Evolutionary conservation across 2,329 filamentous ascomycete species (phyloP), one percentile per base, ranked within the genome.

Genomic region (Lasiodiplodia sp.): DNA sequence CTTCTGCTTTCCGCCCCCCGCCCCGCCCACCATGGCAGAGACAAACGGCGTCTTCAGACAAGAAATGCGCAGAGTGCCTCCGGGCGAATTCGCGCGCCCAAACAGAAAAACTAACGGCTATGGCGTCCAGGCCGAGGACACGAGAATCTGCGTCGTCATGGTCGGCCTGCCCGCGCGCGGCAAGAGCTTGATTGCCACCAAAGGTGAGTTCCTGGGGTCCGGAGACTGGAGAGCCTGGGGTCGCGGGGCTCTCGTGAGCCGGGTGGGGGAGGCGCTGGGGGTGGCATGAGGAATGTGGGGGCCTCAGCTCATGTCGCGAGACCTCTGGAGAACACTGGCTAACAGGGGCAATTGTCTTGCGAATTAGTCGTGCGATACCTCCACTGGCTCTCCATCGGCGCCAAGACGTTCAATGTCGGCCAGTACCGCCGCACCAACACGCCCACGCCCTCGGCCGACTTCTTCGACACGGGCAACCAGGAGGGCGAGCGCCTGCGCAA

Each of bases 111-210:
- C 83, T 83, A 86, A 85, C 79, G 89, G 91, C 73, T 83, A 88
- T 75, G 91, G 91, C 76, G 87, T 94, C 72, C 91, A 97, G 92
- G 92, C 92, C 75, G 95, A 98, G 85, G 94, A 97, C 81, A 95
- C 93, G 70, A 93, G 92, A 80, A 96, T 99, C 84, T 98, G 95
- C 81, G 94, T 99, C 72, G 94, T 99, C 75, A 98, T 99, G 96
- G 96, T 99, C 70, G 96, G 96, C 73, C 86, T 99, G 78, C 96
- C 96, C 67, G 96, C 96, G 70, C 87, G 96, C 74, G 96, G 96
- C 77, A 99, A 99, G 87, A 97, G 93, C 84, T 89, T 97, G 80
- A 98, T 99, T 79, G 95, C 96, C 73, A 94, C 97, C 77, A 97
- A 97, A 88, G 94, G 94, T 96, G 85, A 76, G 84, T 79, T 68